Conservation (phyloP, 495 filamentous ascomycete species). For the Aspergillus haitiensis region DNA sequence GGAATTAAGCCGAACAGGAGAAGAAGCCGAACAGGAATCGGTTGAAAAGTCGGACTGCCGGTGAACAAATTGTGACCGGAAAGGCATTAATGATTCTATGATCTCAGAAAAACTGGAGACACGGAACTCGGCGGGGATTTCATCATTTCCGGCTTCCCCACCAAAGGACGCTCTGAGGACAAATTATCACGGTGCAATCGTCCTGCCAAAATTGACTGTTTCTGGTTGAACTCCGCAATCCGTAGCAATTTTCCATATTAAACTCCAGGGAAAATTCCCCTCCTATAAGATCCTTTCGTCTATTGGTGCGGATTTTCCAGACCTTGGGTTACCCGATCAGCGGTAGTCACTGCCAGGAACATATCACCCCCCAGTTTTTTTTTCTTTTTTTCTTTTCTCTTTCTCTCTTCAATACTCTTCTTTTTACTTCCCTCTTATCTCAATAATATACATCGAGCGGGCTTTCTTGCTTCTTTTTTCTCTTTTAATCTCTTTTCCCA, state of each 20-base stretch:
- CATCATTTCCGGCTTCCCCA: slow-evolving; percentile 11
- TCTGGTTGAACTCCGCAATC: neutral
- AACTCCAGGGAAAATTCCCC: neutral
- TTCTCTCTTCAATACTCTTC: neutral
- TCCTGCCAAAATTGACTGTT: neutral
- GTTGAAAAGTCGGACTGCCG: slow-evolving; percentile 10
- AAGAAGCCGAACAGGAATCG: slow-evolving; percentile 1
- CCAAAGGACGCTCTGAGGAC: neutral
- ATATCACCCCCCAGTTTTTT: neutral
- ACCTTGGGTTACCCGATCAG: too few species aligned
- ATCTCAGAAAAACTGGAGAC: neutral
- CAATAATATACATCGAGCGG: too few species aligned
- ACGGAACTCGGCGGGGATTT: neutral
- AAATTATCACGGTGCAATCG: slow-evolving; percentile 7
- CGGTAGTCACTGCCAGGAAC: neutral
- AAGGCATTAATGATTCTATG: neutral
- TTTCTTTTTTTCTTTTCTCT: neutral
- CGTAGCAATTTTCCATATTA: neutral
- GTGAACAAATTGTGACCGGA: slow-evolving; percentile 3
- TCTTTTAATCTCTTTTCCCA: slow-evolving; percentile 5
- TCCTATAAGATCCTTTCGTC: neutral
- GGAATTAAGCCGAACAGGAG: neutral
- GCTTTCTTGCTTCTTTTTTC: neutral
- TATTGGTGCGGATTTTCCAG: neutral
- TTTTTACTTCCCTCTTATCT: neutral